Conservation (phyloP, 306 rosid species). For the Prinsepia uniflora region DNA sequence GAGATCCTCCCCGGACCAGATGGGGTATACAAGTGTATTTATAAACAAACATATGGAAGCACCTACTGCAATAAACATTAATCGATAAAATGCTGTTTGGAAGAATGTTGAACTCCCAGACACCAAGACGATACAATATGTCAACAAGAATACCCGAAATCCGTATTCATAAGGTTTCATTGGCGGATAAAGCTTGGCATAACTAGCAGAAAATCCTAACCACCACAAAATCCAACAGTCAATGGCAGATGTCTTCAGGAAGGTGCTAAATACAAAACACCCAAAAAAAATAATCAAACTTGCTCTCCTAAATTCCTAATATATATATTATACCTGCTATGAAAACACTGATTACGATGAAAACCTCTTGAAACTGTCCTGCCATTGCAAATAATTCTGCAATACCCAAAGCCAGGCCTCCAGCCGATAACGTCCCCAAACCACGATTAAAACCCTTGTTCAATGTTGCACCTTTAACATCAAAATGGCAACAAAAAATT, state of each 20-base stretch:
- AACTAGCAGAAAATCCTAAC: constrained; percentile 54
- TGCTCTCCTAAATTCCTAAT: background rate
- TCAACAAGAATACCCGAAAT: constrained; percentile 70
- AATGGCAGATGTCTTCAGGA: background rate
- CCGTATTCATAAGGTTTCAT: constrained; percentile 80
- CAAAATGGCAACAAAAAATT: background rate
- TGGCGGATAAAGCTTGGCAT: constrained; percentile 49
- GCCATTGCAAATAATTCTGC: constrained; percentile 38
- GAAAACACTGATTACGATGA: constrained; percentile 45
- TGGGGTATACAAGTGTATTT: constrained; percentile 58
- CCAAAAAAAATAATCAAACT: background rate
- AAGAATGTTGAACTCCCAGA: constrained; percentile 53
- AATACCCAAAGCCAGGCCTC: constrained; percentile 56
- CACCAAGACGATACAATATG: constrained; percentile 62
- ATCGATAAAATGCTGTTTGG: constrained; percentile 55
- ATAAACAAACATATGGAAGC: constrained; percentile 53
- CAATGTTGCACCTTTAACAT: constrained; percentile 57
- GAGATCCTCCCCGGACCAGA: constrained; percentile 84
- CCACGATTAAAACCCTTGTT: constrained; percentile 75
- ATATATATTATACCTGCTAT: constrained; percentile 45
- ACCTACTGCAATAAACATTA: constrained; percentile 63
- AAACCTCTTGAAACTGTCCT: constrained; percentile 40
- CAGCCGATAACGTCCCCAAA: constrained; percentile 71
- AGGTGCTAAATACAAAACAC: background rate
- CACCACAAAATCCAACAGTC: constrained; percentile 6